Evolutionary conservation across 768 basidiomycete genomes (phyloP).

Genomic region (Suillus americanus): DNA sequence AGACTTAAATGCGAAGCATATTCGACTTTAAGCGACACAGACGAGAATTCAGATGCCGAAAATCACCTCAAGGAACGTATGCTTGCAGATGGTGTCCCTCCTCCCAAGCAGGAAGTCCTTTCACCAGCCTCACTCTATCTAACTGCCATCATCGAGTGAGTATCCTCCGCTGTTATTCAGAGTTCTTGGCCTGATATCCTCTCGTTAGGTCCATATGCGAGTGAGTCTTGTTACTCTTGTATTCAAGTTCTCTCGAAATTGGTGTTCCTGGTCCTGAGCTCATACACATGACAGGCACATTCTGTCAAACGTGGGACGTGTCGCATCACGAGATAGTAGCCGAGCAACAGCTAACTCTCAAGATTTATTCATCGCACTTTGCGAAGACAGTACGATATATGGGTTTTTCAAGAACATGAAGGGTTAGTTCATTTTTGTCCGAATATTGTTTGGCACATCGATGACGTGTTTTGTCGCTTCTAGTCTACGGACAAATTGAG

Average conservation of each 20-base stretch:
- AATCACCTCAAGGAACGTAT: slow-evolving; percentile 63
- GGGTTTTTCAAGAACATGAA: slow-evolving; percentile 83
- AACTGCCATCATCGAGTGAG: slow-evolving; percentile 92
- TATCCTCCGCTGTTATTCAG: slow-evolving; percentile 23
- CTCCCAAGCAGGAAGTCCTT: slow-evolving; percentile 53
- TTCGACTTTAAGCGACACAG: slow-evolving; percentile 78
- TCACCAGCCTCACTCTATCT: slow-evolving; percentile 87
- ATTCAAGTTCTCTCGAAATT: slow-evolving; percentile 2
- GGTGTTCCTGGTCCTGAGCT: slow-evolving; percentile 10
- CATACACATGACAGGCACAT: slow-evolving; percentile 59
- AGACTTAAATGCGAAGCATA: slow-evolving; percentile 88
- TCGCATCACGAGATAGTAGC: slow-evolving; percentile 84
- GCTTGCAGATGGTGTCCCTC: slow-evolving; percentile 48
- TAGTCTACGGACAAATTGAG: slow-evolving; percentile 82
- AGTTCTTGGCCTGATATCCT: slow-evolving; percentile 26
- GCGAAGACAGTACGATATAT: slow-evolving; percentile 88
- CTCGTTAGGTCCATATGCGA: slow-evolving; percentile 76
- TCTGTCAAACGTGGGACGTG: slow-evolving; percentile 78
- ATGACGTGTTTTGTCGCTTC: slow-evolving; percentile 22
- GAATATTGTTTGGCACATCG: slow-evolving; percentile 7
- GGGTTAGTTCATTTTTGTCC: slow-evolving; percentile 46
- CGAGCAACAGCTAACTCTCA: slow-evolving; percentile 71
- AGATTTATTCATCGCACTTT: slow-evolving; percentile 85
- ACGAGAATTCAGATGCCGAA: slow-evolving; percentile 72
- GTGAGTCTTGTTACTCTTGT: slow-evolving; percentile 60